Base-by-base conservation (phyloP, 1,139 yeast species). In the Suhomyces yuchorum region DNA sequence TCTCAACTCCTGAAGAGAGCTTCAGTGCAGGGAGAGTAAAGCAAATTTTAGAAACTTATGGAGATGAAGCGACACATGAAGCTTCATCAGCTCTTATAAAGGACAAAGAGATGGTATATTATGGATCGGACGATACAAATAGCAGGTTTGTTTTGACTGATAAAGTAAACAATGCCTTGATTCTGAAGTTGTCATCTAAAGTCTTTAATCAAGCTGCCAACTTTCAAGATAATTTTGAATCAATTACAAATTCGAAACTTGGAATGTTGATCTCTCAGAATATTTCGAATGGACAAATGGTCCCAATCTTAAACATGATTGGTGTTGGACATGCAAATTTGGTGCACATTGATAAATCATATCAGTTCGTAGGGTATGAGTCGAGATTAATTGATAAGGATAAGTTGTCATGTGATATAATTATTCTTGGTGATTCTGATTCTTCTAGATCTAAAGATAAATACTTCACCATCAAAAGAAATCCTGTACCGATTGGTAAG, bases 381-480 rank as follows among this genome's bases (percentile, higher is more conserved):
- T 83, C 91, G 0, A 71, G 91, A 53, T 67, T 78, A 11, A 71
- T 84, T 28, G 89, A 85, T 52, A 79, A 81, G 53, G 80, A 81
- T 18, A 78, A 77, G 51, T 69, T 85, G 6, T 84, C 84, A 41
- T 81, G 87, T 60, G 92, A 86, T 55, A 77, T 86, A 22, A 67
- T 81, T n/a, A 67, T 58, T 55, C 42, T 48, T 17, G 57, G 4
- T 45, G 44, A 9, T 45, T 5, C 34, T 14, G 18, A 2, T 30
- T 30, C 34, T 14, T 11, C 30, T 12, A n/a, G 14, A 3, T 15
- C 14, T 5, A 8, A 19, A 33, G 30, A 24, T 19, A 18, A 5
- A 42, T 40, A 5, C 5, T 28, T 18, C 1, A 57, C 45, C 30
- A 14, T 45, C 9, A 39, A 24, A 11, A 46, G 40, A 32, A 57